Conservation (phyloP, 768 basidiomycete species). For the Mycena maculata region DNA sequence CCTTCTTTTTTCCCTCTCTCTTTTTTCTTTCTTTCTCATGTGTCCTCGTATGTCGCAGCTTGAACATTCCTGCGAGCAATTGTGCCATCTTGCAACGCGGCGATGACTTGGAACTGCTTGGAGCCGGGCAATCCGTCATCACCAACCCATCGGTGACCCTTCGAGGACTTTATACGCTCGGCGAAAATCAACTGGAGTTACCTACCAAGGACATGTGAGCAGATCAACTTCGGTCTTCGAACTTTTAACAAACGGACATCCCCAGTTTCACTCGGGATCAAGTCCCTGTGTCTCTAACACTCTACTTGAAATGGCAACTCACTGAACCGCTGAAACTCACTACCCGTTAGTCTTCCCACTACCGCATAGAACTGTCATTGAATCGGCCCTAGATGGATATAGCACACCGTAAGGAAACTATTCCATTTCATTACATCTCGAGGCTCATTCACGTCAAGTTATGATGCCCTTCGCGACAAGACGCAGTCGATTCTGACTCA, state of each 20-base stretch:
- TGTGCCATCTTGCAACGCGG: conserved; percentile 87
- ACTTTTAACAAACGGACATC: neutral
- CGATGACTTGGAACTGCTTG: conserved; percentile 80
- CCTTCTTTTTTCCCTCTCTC: neutral
- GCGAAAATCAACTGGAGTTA: conserved; percentile 89
- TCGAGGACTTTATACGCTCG: conserved; percentile 82
- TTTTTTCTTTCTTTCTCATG: neutral
- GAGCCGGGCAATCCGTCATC: conserved; percentile 87
- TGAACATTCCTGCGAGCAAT: conserved; percentile 88
- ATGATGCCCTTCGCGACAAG: conserved; percentile 64
- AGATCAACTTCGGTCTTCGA: neutral
- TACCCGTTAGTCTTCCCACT: conserved; percentile 52
- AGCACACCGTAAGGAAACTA: conserved; percentile 82
- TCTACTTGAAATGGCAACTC: conserved; percentile 83
- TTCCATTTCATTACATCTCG: conserved; percentile 38
- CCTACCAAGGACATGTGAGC: conserved; percentile 88
- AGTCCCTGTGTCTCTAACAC: conserved; percentile 85
- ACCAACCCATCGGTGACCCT: conserved; percentile 87
- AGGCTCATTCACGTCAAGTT: conserved; percentile 2
- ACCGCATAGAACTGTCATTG: neutral
- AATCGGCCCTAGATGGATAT: conserved; percentile 65
- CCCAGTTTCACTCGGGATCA: conserved; percentile 85
- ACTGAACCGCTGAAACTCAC: conserved; percentile 72
- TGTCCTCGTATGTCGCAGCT: conserved; percentile 49
- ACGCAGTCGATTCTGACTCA: conserved; percentile 89